These are phyloP conservation scores for Trichomonas vaginalis DNA, from an alignment of 208 protist species.

Conservation along the genomic window DNA sequence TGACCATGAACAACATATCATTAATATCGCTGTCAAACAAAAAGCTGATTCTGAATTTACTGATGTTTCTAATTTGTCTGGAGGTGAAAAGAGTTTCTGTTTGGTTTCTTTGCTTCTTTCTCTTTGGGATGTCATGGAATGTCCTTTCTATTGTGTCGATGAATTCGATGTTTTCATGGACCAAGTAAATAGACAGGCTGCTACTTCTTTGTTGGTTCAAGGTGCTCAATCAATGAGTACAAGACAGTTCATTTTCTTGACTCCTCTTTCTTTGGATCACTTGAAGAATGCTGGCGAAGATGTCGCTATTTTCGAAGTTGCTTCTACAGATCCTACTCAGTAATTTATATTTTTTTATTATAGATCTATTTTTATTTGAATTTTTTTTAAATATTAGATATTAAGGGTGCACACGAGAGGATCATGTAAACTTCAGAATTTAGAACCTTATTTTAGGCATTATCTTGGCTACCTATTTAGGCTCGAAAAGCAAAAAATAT, in stretches of 20 bases:
- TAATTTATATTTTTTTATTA: too few species aligned
- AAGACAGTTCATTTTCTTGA: slow-evolving; percentile 7
- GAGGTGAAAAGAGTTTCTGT: background rate
- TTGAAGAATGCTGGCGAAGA: background rate
- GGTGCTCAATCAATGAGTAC: background rate
- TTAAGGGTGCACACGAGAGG: too few species aligned
- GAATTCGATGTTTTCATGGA: slow-evolving; percentile 13
- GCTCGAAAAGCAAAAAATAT: too few species aligned
- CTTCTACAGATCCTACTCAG: too few species aligned
- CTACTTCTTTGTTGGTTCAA: background rate
- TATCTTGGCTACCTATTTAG: too few species aligned
- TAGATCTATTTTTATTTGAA: too few species aligned
- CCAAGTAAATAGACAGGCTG: background rate
- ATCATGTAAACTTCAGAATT: too few species aligned
- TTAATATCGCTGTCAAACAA: background rate
- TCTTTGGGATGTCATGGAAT: slow-evolving; percentile 14
- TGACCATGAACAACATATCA: background rate
- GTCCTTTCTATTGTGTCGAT: slow-evolving; percentile 6
- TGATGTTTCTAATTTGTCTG: background rate
- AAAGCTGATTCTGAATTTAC: background rate
- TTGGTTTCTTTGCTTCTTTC: background rate
- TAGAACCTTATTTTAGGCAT: too few species aligned
- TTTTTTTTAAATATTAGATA: too few species aligned
- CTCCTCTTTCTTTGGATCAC: background rate
- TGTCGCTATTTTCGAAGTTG: slow-evolving; percentile 14